Base-by-base conservation (phyloP, 257 asterid genomes). In the Nicotiana otophora region DNA sequence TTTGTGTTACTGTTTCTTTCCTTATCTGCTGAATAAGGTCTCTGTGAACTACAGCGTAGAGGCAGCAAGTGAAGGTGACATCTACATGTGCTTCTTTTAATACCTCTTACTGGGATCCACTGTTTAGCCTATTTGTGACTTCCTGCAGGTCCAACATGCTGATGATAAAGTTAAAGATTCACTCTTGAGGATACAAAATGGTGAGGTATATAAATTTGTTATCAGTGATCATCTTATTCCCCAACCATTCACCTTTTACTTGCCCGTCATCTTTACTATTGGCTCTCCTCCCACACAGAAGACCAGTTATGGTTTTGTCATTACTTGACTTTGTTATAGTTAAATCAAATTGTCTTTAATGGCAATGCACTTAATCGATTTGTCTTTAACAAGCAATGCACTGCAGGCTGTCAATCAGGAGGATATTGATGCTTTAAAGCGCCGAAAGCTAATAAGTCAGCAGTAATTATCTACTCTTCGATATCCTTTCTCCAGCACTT, bases 351-450 rank as follows among this genome's bases (percentile, higher is more conserved):
- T 42, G 51, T 9, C 51, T 42, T 2, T 42, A 9, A 42, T 9
- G 51, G 12, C 12, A 42, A 42, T 42, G 51, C 51, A 42, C 51
- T 46, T 46, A 46, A 42, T 72, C 36, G 51, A 46, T 72, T 46
- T 5, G 61, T 46, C 7, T 46, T 51, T 46, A 72, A 72, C 79
- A 72, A 72, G 60, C 61, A 72, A 46, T 14, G 61, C 42, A 84
- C 84, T 84, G 84, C 96, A 96, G 98, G 93, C 86, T 55, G 88
- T 92, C 51, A 81, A 87, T 46, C 84, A 91, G 77, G 92, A 89
- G 87, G 98, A 93, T 84, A 81, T 94, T 84, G 97, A 93, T 84
- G 89, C 89, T 90, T 95, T 96, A 72, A 94, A 94, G 85, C 84
- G 88, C 81, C 90, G 99, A 85, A 94, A 88, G 87, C 97, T 96